Base-by-base conservation (phyloP, 768 basidiomycete species). In the Hydnum rufescens region DNA sequence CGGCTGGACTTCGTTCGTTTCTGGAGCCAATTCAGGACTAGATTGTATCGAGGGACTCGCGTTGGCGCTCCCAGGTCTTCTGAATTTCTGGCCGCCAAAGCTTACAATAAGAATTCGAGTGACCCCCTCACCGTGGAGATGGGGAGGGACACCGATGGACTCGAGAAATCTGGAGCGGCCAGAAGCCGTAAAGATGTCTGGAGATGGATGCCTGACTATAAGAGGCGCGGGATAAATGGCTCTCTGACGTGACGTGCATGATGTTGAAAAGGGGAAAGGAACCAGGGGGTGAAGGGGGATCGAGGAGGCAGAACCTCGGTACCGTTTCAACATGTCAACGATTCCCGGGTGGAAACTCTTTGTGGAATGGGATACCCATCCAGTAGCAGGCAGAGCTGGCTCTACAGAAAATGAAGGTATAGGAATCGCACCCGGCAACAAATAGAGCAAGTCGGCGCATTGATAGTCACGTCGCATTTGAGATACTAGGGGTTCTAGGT, bases 21-120 rank as follows among this genome's bases (percentile, higher is more conserved):
- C 26, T 13, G 44, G 16, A 8, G 16, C 22, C 22, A 39, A 13
- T 39, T 39, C 36, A 28, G 25, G 44, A 47, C 25, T 26, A 16
- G 44, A 28, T 16, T 13, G 13, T 28, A 16, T 16, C 26, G 44
- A 26, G 8, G 44, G 44, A 8, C 13, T 47, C 8, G 16, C 44
- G 8, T 28, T 47, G 44, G 44, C 16, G 26, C 44, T 47, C 8
- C 44, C 25, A 16, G 55, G 55, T 26, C 55, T 42, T 25, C 42
- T 47, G 62, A 86, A 78, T 4, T 77, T 66, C 58, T 87, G 83
- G 0, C 83, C 83, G 16, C 83, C 83, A 59, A 87, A 87, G 1
- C 82, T 85, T 4, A 87, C 80, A 26, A 86, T 66, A 26, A 86
- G 70, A 39, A 87, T 73, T 59, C 75, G 80, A 2, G 74, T 76